phyloP scores from a whole-genome alignment of 1,284 basidiomycete genomes.

The Pseudozyma flocculosa region DNA sequence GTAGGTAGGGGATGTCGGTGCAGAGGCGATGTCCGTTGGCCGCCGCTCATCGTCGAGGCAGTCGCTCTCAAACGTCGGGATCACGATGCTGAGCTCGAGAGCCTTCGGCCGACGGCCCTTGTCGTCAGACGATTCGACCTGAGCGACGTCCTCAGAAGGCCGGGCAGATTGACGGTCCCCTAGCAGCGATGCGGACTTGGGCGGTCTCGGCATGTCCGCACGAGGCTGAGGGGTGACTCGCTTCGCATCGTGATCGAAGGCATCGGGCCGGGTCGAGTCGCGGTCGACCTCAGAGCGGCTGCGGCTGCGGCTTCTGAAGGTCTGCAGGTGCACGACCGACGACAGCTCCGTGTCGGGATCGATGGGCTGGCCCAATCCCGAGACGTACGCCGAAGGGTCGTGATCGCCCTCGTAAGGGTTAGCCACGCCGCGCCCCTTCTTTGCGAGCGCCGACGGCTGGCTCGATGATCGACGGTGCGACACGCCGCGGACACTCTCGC shows the following conservation, averaged over 20 bases:
- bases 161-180: too few species aligned
- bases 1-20: conserved; percentile 27
- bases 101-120: too few species aligned
- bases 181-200: too few species aligned
- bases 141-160: too few species aligned
- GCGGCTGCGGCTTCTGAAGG: conserved; percentile 48
- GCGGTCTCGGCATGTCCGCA: too few species aligned
- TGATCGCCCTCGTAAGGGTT: conserved; percentile 27
- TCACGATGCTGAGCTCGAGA: conserved; percentile 4
- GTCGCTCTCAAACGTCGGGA: conserved; percentile 2
- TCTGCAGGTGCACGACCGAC: conserved; percentile 53
- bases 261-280: too few species aligned
- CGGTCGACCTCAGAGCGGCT: conserved; percentile 19
- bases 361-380: conserved; percentile 50
- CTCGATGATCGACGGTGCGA: too few species aligned
- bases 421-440: conserved; percentile 24
- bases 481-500: conserved; percentile 18
- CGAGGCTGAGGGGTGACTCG: too few species aligned
- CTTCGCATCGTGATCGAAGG: too few species aligned
- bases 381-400: conserved; percentile 47
- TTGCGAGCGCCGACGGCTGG: too few species aligned
- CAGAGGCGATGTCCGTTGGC: conserved; percentile 26
- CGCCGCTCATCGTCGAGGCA: conserved; percentile 10
- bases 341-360: conserved; percentile 53
- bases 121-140: too few species aligned